Evolutionary conservation across 208 protist species (phyloP).

Genomic region (Naegleria fowleri): DNA sequence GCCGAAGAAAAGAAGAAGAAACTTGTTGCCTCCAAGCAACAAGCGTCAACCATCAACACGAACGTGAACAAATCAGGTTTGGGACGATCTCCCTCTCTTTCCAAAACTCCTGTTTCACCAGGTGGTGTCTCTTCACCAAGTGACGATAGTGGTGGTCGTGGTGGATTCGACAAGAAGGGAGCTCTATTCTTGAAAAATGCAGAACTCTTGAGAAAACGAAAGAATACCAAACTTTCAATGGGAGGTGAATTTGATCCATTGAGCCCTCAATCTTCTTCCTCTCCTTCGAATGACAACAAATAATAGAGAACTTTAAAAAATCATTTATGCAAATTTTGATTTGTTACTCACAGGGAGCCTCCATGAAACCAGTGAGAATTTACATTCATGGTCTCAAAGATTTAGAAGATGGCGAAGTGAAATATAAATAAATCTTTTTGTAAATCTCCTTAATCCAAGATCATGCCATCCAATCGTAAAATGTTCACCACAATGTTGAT

Average conservation of each 20-base stretch:
- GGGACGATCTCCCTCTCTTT: neutral
- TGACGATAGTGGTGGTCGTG: neutral
- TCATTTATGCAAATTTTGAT: too few relatives aligned
- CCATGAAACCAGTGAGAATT: neutral
- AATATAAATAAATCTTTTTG: neutral
- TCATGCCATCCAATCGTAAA: neutral
- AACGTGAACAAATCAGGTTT: neutral
- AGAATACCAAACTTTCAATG: neutral
- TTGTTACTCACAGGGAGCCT: too few relatives aligned
- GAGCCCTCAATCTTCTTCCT: too few relatives aligned
- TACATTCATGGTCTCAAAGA: neutral
- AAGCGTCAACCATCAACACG: neutral
- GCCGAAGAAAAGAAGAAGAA: conserved; percentile 1
- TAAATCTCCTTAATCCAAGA: too few relatives aligned
- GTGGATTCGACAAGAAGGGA: neutral
- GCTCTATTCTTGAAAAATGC: neutral
- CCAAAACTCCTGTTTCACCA: neutral
- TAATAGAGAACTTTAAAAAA: too few relatives aligned
- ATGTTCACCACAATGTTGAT: neutral
- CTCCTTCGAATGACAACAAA: too few relatives aligned
- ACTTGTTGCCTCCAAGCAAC: neutral
- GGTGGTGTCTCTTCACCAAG: neutral
- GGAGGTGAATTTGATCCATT: too few relatives aligned
- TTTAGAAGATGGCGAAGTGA: neutral
- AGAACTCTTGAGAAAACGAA: neutral